phyloP scores from a whole-genome alignment of 192 early-diverging fungal genomes.

The Rhizophagus sp. region DNA sequence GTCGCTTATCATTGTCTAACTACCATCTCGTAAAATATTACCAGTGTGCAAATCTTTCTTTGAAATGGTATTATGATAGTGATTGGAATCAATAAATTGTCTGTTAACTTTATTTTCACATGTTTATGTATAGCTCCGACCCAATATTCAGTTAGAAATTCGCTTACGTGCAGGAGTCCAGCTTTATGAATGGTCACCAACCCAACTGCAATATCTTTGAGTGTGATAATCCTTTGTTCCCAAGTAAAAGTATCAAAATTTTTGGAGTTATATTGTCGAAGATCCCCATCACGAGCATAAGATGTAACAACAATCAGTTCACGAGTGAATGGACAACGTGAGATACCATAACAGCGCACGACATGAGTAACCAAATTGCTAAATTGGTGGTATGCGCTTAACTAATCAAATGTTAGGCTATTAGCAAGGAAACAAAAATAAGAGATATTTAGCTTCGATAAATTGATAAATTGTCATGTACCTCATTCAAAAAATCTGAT shows the following conservation, averaged over 20 bases:
- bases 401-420: neutral
- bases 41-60: constrained; percentile 15
- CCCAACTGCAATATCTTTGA: constrained; percentile 11
- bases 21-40: neutral
- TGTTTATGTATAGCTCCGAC: neutral
- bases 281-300: constrained; percentile 10
- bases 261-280: neutral
- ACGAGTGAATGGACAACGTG: neutral
- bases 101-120: too few relatives aligned
- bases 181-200: constrained; percentile 14
- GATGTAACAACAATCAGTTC: neutral
- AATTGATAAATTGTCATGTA: neutral
- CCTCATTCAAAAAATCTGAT: neutral
- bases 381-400: constrained; percentile 7
- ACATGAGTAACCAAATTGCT: neutral
- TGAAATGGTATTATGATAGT: neutral
- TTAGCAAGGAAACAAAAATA: neutral
- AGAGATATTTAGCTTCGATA: neutral
- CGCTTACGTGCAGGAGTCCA: neutral
- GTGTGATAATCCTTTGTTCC: neutral
- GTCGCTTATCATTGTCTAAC: constrained; percentile 7
- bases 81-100: too few relatives aligned
- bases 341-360: neutral
- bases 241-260: constrained; percentile 5
- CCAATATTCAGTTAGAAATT: neutral